A percentile compares a stretch with the other conserved stretches of the same genome.
Evolutionary conservation across 805 yeast genomes (phyloP).

Genomic region (Vanderwaltozyma verrucispora): DNA sequence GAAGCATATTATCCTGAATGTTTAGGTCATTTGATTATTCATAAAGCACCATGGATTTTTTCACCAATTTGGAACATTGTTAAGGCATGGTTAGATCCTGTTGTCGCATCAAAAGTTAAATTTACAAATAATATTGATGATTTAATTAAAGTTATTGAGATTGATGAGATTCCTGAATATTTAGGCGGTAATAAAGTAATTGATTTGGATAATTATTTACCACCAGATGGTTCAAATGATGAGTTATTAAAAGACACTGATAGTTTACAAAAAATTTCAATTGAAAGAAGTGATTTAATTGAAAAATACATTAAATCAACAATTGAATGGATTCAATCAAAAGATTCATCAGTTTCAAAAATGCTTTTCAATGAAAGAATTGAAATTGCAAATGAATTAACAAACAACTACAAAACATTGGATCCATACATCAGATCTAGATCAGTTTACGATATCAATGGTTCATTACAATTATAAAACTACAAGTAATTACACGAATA

Average conservation of each 20-base stretch:
- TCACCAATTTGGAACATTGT: conserved; percentile 87
- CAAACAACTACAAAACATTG: conserved; percentile 50
- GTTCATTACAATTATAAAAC: conserved; percentile 30
- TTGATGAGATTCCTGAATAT: conserved; percentile 48
- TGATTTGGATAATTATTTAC: conserved; percentile 44
- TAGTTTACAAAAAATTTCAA: conserved; percentile 33
- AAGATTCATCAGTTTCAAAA: conserved; percentile 35
- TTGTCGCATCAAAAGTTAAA: conserved; percentile 78
- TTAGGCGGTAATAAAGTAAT: conserved; percentile 61
- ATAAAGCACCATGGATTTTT: conserved; percentile 94
- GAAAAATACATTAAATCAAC: conserved; percentile 54
- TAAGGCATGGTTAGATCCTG: conserved; percentile 91
- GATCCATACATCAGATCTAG: conserved; percentile 79
- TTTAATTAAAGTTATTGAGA: conserved; percentile 47
- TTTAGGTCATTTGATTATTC: conserved; percentile 72
- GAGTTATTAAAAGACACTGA: conserved; percentile 34
- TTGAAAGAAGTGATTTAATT: conserved; percentile 45
- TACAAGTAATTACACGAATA: too few relatives aligned
- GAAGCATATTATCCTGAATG: conserved; percentile 96
- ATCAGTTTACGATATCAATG: conserved; percentile 65
- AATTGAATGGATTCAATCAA: conserved; percentile 64
- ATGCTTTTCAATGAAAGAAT: conserved; percentile 36
- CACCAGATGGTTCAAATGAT: conserved; percentile 52
- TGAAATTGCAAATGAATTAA: conserved; percentile 40
- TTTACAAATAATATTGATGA: conserved; percentile 67